A percentile compares a stretch with the other conserved stretches of the same genome.
phyloP scores from a whole-genome alignment of 352 stramenopile species.

The Pythium aquatile region DNA sequence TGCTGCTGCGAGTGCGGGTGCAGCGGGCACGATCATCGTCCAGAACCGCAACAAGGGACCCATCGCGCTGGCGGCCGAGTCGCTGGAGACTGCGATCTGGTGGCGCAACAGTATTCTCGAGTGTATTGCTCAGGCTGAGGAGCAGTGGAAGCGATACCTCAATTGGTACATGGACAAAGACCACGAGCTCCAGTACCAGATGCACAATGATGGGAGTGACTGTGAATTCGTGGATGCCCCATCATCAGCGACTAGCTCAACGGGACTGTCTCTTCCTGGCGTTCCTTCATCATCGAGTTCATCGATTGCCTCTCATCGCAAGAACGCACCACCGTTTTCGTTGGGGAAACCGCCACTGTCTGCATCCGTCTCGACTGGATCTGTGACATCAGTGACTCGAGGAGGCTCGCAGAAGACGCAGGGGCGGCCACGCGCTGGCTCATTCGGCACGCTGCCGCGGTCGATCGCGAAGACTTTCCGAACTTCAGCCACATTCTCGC shows the following conservation, averaged over 20 bases:
- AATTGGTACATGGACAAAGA: slow-evolving; percentile 88
- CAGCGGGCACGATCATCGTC: slow-evolving; percentile 65
- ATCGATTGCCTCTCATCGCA: background rate
- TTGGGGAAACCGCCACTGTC: slow-evolving; percentile 19
- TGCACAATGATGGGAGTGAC: slow-evolving; percentile 7
- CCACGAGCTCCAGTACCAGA: slow-evolving; percentile 28
- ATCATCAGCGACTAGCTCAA: background rate
- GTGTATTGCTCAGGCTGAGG: slow-evolving; percentile 80
- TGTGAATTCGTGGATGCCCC: slow-evolving; percentile 5
- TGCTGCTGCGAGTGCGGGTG: slow-evolving; percentile 69
- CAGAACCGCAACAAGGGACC: slow-evolving; percentile 70
- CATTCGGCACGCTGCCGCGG: slow-evolving; percentile 68
- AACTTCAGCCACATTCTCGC: slow-evolving; percentile 73
- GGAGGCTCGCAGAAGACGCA: slow-evolving; percentile 13
- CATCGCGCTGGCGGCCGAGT: slow-evolving; percentile 78
- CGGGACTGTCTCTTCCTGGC: background rate
- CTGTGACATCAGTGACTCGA: slow-evolving; percentile 10
- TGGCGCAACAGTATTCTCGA: slow-evolving; percentile 86
- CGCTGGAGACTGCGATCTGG: slow-evolving; percentile 78
- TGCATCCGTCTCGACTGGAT: slow-evolving; percentile 18
- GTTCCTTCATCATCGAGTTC: background rate
- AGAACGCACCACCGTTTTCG: slow-evolving; percentile 10
- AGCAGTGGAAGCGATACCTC: slow-evolving; percentile 84
- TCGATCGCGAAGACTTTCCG: slow-evolving; percentile 80
- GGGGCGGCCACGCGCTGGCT: slow-evolving; percentile 42